Evolutionary conservation across 139 green algal genomes (phyloP).

Genomic region (Chlamydomonas eustigma): DNA sequence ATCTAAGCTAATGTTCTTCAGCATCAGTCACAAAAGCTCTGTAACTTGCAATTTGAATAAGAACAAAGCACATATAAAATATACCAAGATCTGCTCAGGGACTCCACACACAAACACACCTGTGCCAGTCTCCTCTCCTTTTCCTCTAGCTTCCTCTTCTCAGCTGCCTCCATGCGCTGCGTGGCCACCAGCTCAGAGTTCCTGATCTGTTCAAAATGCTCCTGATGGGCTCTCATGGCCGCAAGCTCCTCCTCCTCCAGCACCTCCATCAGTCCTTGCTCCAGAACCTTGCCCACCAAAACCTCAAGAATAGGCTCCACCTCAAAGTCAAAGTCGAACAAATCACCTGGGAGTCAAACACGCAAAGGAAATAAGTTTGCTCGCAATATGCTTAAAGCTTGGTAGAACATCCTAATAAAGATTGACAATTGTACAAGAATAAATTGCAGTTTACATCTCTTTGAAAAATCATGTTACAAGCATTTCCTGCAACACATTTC

Average conservation of each 20-base stretch:
- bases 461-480: no score
- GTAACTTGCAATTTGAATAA: no score
- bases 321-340: constrained; percentile 91
- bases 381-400: no score
- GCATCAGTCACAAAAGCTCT: no score
- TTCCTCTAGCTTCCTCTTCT: constrained; percentile 58
- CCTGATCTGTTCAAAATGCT: constrained; percentile 73
- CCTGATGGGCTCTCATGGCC: constrained; percentile 73
- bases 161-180: constrained; percentile 80
- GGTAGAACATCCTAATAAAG: no score
- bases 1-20: no score
- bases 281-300: constrained; percentile 82
- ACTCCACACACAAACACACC: constrained; percentile 16
- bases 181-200: constrained; percentile 76
- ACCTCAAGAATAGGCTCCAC: constrained; percentile 84
- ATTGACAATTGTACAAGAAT: no score
- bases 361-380: no score
- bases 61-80: no score
- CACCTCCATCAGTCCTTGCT: constrained; percentile 87
- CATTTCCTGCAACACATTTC: no score
- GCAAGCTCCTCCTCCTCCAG: constrained; percentile 86
- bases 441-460: no score
- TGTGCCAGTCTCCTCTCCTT: constrained; percentile 28
- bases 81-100: no score
- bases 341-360: constrained; percentile 66